Percentiles rank a stretch among this genome's conserved stretches.
These are phyloP conservation scores for Rhizopogon roseolus DNA, from an alignment of 768 basidiomycete genomes.

Conservation along the genomic window DNA sequence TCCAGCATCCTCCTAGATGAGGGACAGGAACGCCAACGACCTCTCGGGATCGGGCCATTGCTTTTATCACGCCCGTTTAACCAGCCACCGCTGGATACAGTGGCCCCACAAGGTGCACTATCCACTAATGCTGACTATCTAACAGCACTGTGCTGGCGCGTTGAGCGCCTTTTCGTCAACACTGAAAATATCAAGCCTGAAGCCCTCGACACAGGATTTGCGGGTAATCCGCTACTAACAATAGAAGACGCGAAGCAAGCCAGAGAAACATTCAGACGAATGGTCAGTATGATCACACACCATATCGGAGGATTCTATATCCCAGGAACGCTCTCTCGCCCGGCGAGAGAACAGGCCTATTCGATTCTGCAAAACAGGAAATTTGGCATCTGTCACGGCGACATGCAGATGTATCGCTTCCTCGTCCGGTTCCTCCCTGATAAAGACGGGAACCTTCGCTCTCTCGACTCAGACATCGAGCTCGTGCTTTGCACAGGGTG, in stretches of 20 bases:
- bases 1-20: conserved; percentile 6
- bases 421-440: conserved; percentile 16
- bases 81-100: conserved; percentile 16
- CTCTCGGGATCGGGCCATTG: conserved; percentile 4
- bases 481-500: conserved; percentile 22
- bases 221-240: conserved; percentile 12
- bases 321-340: conserved; percentile 16
- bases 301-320: conserved; percentile 28
- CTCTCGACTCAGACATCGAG: conserved; percentile 10
- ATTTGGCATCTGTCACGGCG: conserved; percentile 23
- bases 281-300: conserved; percentile 17
- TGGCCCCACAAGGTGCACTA: conserved; percentile 20
- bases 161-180: conserved; percentile 19
- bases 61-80: conserved; percentile 22
- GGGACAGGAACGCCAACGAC: not conserved
- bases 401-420: conserved; percentile 28
- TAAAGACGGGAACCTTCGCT: conserved; percentile 6
- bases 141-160: conserved; percentile 17
- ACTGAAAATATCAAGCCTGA: not conserved
- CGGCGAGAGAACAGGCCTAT: conserved; percentile 19
- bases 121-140: conserved; percentile 22
- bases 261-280: conserved; percentile 22
- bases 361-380: conserved; percentile 17
- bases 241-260: conserved; percentile 15
- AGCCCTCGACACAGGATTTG: conserved; percentile 11